Base-by-base conservation (phyloP, 345 rosid genomes). In the Fremontodendron californicum region DNA sequence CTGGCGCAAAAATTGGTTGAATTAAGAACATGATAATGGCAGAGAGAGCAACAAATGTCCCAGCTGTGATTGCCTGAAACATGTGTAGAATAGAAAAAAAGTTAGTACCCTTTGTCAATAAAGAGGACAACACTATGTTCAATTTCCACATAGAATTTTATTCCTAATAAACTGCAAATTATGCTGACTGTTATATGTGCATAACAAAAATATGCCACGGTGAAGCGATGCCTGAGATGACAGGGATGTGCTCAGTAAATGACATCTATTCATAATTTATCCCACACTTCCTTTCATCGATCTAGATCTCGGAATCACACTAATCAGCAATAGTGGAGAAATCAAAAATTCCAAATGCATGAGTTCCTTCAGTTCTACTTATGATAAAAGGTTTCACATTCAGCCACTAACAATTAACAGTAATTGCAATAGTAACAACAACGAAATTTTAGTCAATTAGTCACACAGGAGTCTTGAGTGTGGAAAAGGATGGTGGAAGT, bases 1-100 rank as follows among this genome's bases (percentile, higher is more conserved):
- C 92, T 21, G 92, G 89, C 35, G 95, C 87, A 74, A 96, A 88
- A 39, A 91, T 13, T 58, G 96, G 96, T 66, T 90, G 88, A 73
- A 92, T 83, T 69, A 90, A 67, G 82, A 91, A 84, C 58, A 73
- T 83, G 35, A 88, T 72, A 63, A 90, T 51, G 62, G 88, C 89
- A 70, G 97, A 88, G 77, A 93, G 86, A 75, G 84, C 82, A 25
- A 88, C 31, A 18, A 87, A 81, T 21, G 91, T 85, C 69, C 88
- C 88, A 73, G 82, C 74, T 54, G 84, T 77, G 78, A 84, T 37
- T 49, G 80, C 85, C 95, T 90, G 93, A 82, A 82, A 68, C 25
- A 71, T 31, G 39, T 35, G n/a, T 27, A 48, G 37, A 45, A 40
- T 33, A 55, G 10, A n/a, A 48, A 5, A 13, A 33, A 71, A 39